Evolutionary conservation across 2,329 filamentous ascomycete genomes (phyloP).

Genomic region (Cordyceps sp.): DNA sequence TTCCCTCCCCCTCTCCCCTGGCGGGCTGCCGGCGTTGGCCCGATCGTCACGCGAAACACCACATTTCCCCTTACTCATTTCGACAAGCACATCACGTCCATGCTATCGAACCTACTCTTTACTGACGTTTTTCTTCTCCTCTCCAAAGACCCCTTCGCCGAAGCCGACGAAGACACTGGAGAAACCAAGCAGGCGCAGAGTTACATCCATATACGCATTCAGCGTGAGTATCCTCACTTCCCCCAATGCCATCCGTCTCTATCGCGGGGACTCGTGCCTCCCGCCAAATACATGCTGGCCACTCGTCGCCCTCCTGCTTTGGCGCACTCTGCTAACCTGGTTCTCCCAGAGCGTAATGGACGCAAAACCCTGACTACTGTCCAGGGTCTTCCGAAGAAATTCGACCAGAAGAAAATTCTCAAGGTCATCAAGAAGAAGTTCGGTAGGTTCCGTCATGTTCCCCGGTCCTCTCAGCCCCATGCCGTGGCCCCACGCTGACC

Average conservation of each 20-base stretch:
- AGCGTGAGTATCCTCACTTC: slow-evolving; percentile 61
- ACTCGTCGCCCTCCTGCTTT: slow-evolving; percentile 2
- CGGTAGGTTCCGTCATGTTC: slow-evolving; percentile 35
- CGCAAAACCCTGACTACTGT: slow-evolving; percentile 99
- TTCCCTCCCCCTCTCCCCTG: too few species aligned
- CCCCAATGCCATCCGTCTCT: too few species aligned
- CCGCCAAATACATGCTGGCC: too few species aligned
- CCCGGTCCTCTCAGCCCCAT: not conserved
- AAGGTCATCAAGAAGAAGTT: slow-evolving; percentile 99
- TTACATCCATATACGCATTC: slow-evolving; percentile 99
- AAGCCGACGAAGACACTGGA: slow-evolving; percentile 98
- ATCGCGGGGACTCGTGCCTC: too few species aligned
- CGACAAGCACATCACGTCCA: too few species aligned
- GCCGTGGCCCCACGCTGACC: not conserved
- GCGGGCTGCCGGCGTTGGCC: too few species aligned
- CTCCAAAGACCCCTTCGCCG: slow-evolving; percentile 94
- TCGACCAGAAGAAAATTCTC: slow-evolving; percentile 98
- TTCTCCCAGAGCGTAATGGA: slow-evolving; percentile 84
- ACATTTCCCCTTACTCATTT: too few species aligned
- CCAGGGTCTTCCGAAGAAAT: slow-evolving; percentile 96
- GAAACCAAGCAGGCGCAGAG: slow-evolving; percentile 91
- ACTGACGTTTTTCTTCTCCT: not conserved
- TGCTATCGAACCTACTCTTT: too few species aligned
- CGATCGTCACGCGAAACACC: too few species aligned
- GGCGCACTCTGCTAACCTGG: slow-evolving; percentile 19